phyloP scores from a whole-genome alignment of 2,329 filamentous ascomycete genomes.

The Phialocephala subalpina region DNA sequence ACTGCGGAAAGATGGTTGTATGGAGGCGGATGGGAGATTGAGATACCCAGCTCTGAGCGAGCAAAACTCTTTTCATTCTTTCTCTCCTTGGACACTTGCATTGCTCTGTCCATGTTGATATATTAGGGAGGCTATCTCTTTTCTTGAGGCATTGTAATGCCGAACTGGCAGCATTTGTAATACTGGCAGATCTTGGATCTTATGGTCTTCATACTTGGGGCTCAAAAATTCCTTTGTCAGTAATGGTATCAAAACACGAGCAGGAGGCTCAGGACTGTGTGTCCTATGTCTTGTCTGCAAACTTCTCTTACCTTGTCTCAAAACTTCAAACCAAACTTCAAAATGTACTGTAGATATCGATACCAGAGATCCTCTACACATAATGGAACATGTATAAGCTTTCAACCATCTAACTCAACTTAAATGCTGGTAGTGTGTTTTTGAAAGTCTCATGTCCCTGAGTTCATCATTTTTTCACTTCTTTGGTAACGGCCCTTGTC shows the following conservation, averaged over 20 bases:
- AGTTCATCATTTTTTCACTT: neutral
- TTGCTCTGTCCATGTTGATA: conserved; percentile 28
- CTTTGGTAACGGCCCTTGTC: neutral
- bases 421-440: neutral
- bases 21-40: conserved; percentile 25
- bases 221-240: conserved; percentile 33
- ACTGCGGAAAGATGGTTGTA: conserved; percentile 17
- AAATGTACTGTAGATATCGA: conserved; percentile 11
- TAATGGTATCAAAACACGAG: conserved; percentile 22
- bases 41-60: conserved; percentile 40
- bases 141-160: conserved; percentile 32
- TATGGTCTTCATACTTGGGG: conserved; percentile 21
- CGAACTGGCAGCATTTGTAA: conserved; percentile 40
- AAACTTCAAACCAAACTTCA: neutral
- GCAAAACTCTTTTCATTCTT: conserved; percentile 35
- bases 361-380: neutral
- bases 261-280: conserved; percentile 4
- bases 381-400: conserved; percentile 1
- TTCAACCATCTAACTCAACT: neutral
- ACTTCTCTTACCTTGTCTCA: neutral
- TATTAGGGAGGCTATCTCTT: conserved; percentile 26
- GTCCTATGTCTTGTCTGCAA: neutral
- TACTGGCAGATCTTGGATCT: conserved; percentile 32
- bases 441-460: neutral
- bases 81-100: conserved; percentile 28